Evolutionary conservation across 176 grass and related monocot species (phyloP).

Genomic region (Calamus simplicifolius): DNA sequence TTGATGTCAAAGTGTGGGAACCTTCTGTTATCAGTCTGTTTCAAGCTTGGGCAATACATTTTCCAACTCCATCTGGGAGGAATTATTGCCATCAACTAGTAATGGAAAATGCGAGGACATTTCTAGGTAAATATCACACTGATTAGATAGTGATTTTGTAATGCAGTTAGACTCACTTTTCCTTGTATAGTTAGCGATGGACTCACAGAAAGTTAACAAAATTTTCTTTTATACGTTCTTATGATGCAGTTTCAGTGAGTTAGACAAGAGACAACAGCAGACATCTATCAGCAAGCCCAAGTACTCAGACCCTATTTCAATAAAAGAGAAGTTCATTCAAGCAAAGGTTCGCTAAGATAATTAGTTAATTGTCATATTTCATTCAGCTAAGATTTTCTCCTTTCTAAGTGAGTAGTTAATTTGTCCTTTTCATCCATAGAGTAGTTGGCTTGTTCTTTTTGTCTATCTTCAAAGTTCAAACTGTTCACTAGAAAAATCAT

Average conservation of each 20-base stretch:
- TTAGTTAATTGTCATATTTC: too few relatives aligned
- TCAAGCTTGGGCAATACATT: conserved; percentile 89
- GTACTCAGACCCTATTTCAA: conserved; percentile 71
- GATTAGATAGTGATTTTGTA: too few relatives aligned
- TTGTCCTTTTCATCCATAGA: conserved; percentile 12
- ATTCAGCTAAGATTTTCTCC: too few relatives aligned
- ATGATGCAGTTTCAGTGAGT: conserved; percentile 12
- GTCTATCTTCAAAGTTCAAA: neutral
- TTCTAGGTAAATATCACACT: conserved; percentile 41
- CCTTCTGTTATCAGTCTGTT: conserved; percentile 93
- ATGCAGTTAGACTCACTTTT: too few relatives aligned
- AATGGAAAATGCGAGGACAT: conserved; percentile 38
- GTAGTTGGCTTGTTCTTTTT: conserved; percentile 16
- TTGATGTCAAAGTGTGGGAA: conserved; percentile 97
- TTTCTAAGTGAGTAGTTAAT: conserved; percentile 2
- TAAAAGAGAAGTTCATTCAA: conserved; percentile 99
- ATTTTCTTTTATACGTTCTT: conserved; percentile 8
- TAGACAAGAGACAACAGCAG: conserved; percentile 37
- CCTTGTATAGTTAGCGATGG: too few relatives aligned
- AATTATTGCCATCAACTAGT: conserved; percentile 51
- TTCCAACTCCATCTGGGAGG: conserved; percentile 87
- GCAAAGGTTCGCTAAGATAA: conserved; percentile 46
- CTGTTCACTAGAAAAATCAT: too few relatives aligned
- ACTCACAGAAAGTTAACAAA: neutral
- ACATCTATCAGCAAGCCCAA: conserved; percentile 57